Base-by-base conservation (phyloP, 352 stramenopile species). In the Globisporangium cederbergense region DNA sequence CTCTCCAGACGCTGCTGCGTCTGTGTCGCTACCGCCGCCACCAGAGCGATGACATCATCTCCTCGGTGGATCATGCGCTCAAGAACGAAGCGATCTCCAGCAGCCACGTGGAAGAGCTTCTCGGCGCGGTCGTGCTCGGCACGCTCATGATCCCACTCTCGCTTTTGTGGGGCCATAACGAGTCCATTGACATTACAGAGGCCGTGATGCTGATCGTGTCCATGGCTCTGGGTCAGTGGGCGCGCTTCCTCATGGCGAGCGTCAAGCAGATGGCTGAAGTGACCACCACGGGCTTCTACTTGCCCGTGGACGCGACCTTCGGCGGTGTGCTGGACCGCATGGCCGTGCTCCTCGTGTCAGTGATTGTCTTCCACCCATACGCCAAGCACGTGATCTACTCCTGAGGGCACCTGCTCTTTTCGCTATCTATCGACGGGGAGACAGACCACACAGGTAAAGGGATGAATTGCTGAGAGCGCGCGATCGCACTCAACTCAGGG, bases 291-390 rank as follows among this genome's bases (percentile, higher is more conserved):
- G 77, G 75, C 13, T 86, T 83, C 58, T 83, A 81, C 57, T 63
- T 86, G 34, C 56, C 66, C 0, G 49, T 65, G 20, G 74, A 68
- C 58, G 70, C 67, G 38, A 70, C 53, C 54, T 55, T 68, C 1
- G 72, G 73, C 65, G 75, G 78, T 36, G 62, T 77, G n/a, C 66
- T 86, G 20, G 78, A 83, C 67, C 71, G 70, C 22, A 73, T 77
- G 58, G 66, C 70, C 2, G 65, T 80, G 20, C 81, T 86, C 56
- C 71, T 79, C 40, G 70, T 84, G 42, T 72, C 72, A 28, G 70
- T 74, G 38, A 71, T 83, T 32, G 70, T 83, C 34, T 86, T 78
- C 49, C 79, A 84, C 52, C 76, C 78, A 49, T 83, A 84, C 47
- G 64, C 77, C 55, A 83, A 83, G 67, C 67, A 81, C 40, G 42